These are phyloP conservation scores for Tolypocladium nubicola DNA, from an alignment of 2,329 filamentous ascomycete genomes.

Conservation along the genomic window DNA sequence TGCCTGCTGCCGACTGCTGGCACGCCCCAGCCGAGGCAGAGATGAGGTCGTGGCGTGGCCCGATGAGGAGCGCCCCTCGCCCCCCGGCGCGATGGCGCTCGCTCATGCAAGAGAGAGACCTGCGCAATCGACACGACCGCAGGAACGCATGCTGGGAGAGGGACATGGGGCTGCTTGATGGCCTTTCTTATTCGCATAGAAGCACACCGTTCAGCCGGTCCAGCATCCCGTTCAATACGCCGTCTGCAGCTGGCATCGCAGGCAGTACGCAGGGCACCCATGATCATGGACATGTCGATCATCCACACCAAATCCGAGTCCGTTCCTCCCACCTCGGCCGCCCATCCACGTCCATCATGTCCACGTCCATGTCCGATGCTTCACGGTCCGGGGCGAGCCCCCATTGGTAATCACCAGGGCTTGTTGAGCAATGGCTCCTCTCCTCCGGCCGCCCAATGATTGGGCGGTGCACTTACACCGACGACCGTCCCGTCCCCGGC, in stretches of 20 bases:
- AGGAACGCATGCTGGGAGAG: neutral
- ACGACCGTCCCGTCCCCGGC: too few species aligned
- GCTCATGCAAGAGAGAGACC: neutral
- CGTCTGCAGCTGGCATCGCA: neutral
- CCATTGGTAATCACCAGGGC: neutral
- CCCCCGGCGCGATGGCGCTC: neutral
- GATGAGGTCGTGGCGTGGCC: too few species aligned
- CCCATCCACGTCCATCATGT: neutral
- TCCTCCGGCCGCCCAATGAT: neutral
- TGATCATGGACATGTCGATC: neutral
- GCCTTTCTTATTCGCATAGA: neutral
- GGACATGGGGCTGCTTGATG: neutral
- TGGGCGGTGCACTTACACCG: neutral
- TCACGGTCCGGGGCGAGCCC: neutral
- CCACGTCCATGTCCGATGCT: neutral
- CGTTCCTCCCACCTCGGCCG: neutral
- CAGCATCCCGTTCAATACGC: neutral
- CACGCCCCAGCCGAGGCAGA: too few species aligned
- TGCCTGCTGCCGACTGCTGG: neutral
- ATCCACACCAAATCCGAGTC: neutral
- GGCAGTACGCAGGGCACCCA: neutral
- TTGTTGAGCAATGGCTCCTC: neutral
- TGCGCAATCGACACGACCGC: neutral
- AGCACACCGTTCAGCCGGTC: too few species aligned
- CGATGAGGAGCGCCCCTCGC: too few species aligned